Conservation (phyloP, 768 basidiomycete species). For the Lentinula raphanica region DNA sequence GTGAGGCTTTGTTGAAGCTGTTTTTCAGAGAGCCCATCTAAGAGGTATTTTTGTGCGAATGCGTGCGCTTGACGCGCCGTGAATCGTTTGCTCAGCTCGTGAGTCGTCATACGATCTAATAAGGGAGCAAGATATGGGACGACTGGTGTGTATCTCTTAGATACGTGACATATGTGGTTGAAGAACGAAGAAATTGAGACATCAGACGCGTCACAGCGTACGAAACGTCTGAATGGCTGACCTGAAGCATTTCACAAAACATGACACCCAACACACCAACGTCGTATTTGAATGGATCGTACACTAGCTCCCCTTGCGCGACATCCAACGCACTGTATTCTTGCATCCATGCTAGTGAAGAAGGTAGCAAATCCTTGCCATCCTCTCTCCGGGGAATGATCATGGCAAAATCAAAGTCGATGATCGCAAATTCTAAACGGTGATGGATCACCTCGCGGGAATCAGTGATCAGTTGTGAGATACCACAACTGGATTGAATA, state of each 20-base stretch:
- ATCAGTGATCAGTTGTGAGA: not conserved
- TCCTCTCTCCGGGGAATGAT: not conserved
- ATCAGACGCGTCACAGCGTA: too few species aligned
- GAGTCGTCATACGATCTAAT: constrained; percentile 14
- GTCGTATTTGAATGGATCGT: constrained; percentile 15
- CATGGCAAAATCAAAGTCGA: constrained; percentile 8
- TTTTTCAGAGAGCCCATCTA: not conserved
- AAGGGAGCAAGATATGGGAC: constrained; percentile 13
- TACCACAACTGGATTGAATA: not conserved
- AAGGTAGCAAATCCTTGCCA: not conserved
- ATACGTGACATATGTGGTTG: not conserved
- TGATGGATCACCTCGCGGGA: not conserved
- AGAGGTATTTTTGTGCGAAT: constrained; percentile 6
- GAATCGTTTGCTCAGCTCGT: constrained; percentile 10
- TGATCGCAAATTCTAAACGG: constrained; percentile 1
- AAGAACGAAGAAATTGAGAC: not conserved
- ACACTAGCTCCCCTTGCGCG: constrained; percentile 13
- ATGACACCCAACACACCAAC: constrained; percentile 11
- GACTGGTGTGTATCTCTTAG: constrained; percentile 6
- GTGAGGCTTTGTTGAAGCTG: not conserved
- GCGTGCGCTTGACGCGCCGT: constrained; percentile 10
- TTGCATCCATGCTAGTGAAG: constrained; percentile 3
- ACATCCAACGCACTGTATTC: constrained; percentile 10
- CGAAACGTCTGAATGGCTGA: not conserved
- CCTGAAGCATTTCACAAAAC: constrained; percentile 9